Base-by-base conservation (phyloP, 2,329 filamentous ascomycete species). In the Lojkania enalia region DNA sequence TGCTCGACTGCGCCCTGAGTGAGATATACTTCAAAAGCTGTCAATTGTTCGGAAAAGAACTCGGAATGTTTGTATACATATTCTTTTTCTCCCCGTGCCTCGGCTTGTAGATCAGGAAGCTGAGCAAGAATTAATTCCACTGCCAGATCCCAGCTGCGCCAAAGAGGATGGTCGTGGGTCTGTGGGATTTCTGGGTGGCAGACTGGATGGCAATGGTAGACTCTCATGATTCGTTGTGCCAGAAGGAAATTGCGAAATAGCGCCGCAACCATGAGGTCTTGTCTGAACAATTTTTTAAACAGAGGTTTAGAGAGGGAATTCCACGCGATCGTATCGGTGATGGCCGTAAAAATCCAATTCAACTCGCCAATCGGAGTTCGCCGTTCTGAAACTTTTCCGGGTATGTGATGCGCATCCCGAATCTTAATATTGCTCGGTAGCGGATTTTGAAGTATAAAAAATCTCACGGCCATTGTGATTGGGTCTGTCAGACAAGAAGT, bases 331-430 rank as follows among this genome's bases (percentile, higher is more conserved):
- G 92, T 97, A 67, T 99, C 94, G 0, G 94, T 99, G 54, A 99
- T 97, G 42, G 94, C 94, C 0, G 94, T 99, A 65, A 99, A 97
- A 25, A 99, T 99, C 94, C 94, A 99, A 64, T 99, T 99, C 12
- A 99, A 77, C 72, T 99, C 94, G 51, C 94, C 94, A 23, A 99
- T 79, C 6, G 94, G 94, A 38, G 94, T 97, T 63, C 94, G 81
- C 48, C 94, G 82, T 71, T 99, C 94, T 64, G 96, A 92, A 31
- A 97, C 81, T 51, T 90, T 85, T 23, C 94, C 94, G 2, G 92
- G 91, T 14, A 99, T 86, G 61, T 90, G 88, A 69, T 90, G 87
- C 31, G 92, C 91, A 57, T 92, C 83, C 49, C 94, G 88, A 3
- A 92, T 82, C 2, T 83, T 86, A 44, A 96, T 75, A 30, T 81